Evolutionary conservation across 1,139 yeast species (phyloP).

Genomic region (Kodamaea anthophila): DNA sequence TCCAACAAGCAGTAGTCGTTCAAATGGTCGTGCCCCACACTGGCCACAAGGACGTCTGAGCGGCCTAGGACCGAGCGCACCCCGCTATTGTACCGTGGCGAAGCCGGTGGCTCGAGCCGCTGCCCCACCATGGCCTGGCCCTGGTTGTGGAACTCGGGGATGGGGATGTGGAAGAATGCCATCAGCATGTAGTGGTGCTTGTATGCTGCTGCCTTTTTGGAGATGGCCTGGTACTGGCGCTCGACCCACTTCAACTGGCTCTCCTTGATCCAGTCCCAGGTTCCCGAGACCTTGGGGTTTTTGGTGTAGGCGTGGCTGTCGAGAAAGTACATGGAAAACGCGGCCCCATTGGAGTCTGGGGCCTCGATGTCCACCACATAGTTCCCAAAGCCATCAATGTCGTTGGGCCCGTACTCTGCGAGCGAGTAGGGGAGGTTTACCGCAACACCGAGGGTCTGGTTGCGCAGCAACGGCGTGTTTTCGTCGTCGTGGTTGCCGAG

Average conservation of each 20-base stretch:
- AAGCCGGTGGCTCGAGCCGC: conserved; percentile 66
- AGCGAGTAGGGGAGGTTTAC: conserved; percentile 60
- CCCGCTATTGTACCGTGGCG: conserved; percentile 65
- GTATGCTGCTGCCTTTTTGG: conserved; percentile 26
- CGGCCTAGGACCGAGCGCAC: conserved; percentile 52
- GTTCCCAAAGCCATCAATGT: conserved; percentile 75
- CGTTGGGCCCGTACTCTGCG: conserved; percentile 56
- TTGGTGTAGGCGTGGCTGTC: conserved; percentile 76
- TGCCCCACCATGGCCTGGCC: conserved; percentile 49
- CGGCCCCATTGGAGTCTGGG: conserved; percentile 32
- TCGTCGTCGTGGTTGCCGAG: conserved; percentile 85
- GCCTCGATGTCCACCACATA: conserved; percentile 52
- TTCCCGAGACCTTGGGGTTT: conserved; percentile 59
- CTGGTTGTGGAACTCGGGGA: conserved; percentile 67
- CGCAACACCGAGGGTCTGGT: conserved; percentile 53
- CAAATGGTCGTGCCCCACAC: conserved; percentile 93
- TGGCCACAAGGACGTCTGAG: conserved; percentile 63
- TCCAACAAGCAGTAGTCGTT: conserved; percentile 80
- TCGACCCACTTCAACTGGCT: conserved; percentile 61
- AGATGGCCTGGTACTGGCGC: conserved; percentile 28
- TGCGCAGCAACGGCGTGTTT: conserved; percentile 52
- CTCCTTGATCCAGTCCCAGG: conserved; percentile 82
- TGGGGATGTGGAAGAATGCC: conserved; percentile 92
- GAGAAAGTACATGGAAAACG: conserved; percentile 62
- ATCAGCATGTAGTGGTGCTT: conserved; percentile 52